Percentiles rank a stretch among this genome's conserved stretches.
Evolutionary conservation across 2,329 filamentous ascomycete species (phyloP).

Genomic region (Plectosphaerella plurivora): DNA sequence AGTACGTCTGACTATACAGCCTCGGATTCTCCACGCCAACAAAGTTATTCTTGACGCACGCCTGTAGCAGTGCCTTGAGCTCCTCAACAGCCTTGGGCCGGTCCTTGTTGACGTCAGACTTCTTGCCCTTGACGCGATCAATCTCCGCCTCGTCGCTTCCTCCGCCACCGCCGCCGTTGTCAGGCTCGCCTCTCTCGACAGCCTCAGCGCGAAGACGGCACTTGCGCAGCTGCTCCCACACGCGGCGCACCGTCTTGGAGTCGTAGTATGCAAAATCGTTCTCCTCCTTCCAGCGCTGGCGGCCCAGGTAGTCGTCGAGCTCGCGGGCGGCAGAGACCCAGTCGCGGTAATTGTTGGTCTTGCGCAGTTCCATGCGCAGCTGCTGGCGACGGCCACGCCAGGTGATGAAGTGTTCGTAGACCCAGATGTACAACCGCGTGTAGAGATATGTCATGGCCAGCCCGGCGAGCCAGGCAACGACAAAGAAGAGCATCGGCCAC

Average conservation of each 20-base stretch:
- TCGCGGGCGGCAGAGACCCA: conserved; percentile 79
- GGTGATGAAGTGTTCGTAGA: conserved; percentile 87
- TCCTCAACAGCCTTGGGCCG: conserved; percentile 62
- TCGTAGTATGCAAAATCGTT: conserved; percentile 86
- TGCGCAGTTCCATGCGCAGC: conserved; percentile 66
- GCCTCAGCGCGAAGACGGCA: conserved; percentile 56
- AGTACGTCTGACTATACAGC: conserved; percentile 97
- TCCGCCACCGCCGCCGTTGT: conserved; percentile 12
- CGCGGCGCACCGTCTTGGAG: conserved; percentile 72
- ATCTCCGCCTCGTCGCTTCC: conserved; percentile 28
- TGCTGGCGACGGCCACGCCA: conserved; percentile 78
- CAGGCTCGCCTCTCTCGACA: conserved; percentile 20
- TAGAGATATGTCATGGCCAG: conserved; percentile 71
- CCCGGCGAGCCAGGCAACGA: conserved; percentile 74
- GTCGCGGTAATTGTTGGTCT: conserved; percentile 70
- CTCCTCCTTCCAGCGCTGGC: conserved; percentile 73
- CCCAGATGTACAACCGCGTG: conserved; percentile 83
- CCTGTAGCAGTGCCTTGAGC: conserved; percentile 73
- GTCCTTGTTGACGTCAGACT: conserved; percentile 12
- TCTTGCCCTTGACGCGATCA: conserved; percentile 14
- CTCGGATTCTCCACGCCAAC: conserved; percentile 89
- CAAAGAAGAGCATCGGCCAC: conserved; percentile 81
- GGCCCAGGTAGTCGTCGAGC: conserved; percentile 77
- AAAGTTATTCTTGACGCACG: conserved; percentile 97
- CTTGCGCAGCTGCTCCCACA: conserved; percentile 70